Conservation (phyloP, 2,329 filamentous ascomycete species). For the Diplodia scrobiculata region DNA sequence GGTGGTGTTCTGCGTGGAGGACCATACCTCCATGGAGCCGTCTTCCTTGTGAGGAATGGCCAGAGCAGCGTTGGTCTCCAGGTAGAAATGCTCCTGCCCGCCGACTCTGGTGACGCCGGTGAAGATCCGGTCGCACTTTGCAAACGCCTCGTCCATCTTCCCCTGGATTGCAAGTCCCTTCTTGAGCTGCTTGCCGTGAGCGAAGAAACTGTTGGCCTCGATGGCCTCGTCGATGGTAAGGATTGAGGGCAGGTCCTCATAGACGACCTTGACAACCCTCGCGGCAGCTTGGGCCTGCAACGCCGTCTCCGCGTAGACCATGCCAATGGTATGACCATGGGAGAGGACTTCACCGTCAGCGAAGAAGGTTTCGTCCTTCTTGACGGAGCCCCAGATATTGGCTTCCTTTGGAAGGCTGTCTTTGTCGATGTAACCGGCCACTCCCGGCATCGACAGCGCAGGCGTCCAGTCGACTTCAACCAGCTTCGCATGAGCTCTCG, state of each 20-base stretch:
- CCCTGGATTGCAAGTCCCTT: conserved; percentile 60
- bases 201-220: conserved; percentile 79
- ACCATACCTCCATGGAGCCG: conserved; percentile 85
- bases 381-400: conserved; percentile 89
- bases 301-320: conserved; percentile 78
- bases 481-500: conserved; percentile 83
- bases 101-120: conserved; percentile 83
- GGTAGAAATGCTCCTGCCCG: conserved; percentile 95
- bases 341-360: conserved; percentile 85
- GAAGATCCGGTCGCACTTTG: conserved; percentile 76
- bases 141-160: conserved; percentile 71
- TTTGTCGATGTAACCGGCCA: conserved; percentile 80
- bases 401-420: conserved; percentile 74
- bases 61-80: conserved; percentile 85
- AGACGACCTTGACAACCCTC: conserved; percentile 80
- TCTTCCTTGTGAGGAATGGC: conserved; percentile 86
- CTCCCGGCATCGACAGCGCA: conserved; percentile 82
- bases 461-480: conserved; percentile 72
- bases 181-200: conserved; percentile 75
- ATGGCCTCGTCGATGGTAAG: conserved; percentile 95
- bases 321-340: conserved; percentile 85
- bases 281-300: conserved; percentile 76
- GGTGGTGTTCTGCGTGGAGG: conserved; percentile 46
- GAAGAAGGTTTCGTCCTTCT: conserved; percentile 82
- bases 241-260: conserved; percentile 82